These are phyloP conservation scores for Rosellinia necatrix DNA, from an alignment of 2,329 filamentous ascomycete species.

Conservation along the genomic window DNA sequence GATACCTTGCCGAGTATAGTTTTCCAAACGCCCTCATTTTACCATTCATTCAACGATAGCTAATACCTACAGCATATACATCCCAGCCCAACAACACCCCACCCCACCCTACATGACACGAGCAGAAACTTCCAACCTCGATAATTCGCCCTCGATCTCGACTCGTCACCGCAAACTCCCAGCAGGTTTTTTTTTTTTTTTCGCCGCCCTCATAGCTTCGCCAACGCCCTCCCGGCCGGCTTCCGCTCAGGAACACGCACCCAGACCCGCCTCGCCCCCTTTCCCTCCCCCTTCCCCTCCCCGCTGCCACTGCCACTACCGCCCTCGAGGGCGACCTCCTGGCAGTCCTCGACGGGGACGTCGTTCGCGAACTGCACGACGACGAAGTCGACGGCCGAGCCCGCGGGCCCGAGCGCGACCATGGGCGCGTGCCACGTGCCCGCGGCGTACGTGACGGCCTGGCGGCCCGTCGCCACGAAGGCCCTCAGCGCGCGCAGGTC, in stretches of 20 bases:
- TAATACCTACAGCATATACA: too few species aligned
- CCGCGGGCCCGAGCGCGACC: constrained; percentile 73
- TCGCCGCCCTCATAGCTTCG: constrained; percentile 9
- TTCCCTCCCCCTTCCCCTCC: constrained; percentile 42
- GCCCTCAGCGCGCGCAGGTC: constrained; percentile 73
- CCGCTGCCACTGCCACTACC: too few species aligned
- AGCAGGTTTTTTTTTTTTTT: too few species aligned
- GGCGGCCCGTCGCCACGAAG: constrained; percentile 76
- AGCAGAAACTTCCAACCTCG: too few species aligned
- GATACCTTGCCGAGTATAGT: too few species aligned
- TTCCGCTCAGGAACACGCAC: constrained; percentile 29
- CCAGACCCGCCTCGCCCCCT: constrained; percentile 32
- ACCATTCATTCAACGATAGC: too few species aligned
- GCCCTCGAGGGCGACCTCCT: constrained; percentile 63
- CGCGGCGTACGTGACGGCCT: constrained; percentile 89
- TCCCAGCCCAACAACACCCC: too few species aligned
- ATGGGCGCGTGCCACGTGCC: constrained; percentile 98
- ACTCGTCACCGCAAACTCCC: too few species aligned
- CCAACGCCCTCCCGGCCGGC: constrained; percentile 5
- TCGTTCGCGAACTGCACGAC: constrained; percentile 90
- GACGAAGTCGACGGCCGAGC: constrained; percentile 75
- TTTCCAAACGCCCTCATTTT: too few species aligned
- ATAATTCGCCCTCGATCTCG: too few species aligned
- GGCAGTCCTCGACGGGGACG: constrained; percentile 81
- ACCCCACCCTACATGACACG: too few species aligned